Evolutionary conservation across 225 moss, liverwort and hornwort species (phyloP), one percentile per base, ranked within the genome.

Genomic region (Polytrichum formosum): DNA sequence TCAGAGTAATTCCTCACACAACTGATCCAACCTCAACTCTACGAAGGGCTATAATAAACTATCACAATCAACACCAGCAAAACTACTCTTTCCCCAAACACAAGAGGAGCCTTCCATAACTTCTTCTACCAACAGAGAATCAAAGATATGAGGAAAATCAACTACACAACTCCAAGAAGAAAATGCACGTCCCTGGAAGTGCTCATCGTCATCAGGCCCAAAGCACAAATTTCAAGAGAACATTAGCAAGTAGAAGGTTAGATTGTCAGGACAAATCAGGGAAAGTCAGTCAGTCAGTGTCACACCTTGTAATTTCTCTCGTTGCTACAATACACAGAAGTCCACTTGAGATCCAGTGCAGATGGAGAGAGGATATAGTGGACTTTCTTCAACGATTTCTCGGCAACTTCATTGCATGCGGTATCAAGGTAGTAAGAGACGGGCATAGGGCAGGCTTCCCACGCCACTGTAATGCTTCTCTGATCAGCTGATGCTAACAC

Each of bases 401-500:
- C 54, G 20, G 19, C 22, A 65, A 70, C 74, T 63, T 77, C 67
- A 26, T 72, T 75, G 80, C 69, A 71, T 2, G 80, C 77, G 2
- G 61, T 22, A 46, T 80, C 84, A 22, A 84, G 74, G 72, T 75
- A 31, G 29, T 84, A 84, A 27, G 55, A 64, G 65, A 80, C 84
- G 26, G 63, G 59, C 65, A 31, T 62, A 54, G 72, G 62, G 72
- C 75, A 80, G 55, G 69, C 80, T 56, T 69, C 66, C 84, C 84
- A 84, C 18, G 74, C 74, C 75, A 84, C 25, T 29, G 67, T 63
- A n/a, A 84, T 26, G 31, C 80, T 84, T 69, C 66, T 66, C 71
- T 77, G 74, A 63, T 80, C 77, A 46, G 72, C 75, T 20, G 66
- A 72, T 53, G 77, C 56, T 26, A 80, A 74, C 80, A 77, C 69